Base-by-base conservation (phyloP, 768 basidiomycete species). In the Cytidiella melzeri region DNA sequence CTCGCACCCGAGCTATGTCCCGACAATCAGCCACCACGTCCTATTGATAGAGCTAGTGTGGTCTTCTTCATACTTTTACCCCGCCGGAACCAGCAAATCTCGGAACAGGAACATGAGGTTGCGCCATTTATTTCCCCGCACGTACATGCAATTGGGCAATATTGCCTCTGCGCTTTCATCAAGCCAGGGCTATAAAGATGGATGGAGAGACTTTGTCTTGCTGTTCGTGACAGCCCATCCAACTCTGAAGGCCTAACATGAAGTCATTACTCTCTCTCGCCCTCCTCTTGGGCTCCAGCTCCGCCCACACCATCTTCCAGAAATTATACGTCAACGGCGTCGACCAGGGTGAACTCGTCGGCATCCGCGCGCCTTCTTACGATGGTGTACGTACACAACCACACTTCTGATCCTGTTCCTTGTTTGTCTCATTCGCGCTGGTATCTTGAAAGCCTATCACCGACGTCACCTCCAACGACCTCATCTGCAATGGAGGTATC, bases 361-460 rank as follows among this genome's bases (percentile, higher is more conserved):
- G 73, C 11, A 68, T 77, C 45, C 72, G 75, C 13, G 72, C 73
- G 1, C 72, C 72, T 19, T 64, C 67, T 46, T 77, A 74, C 51
- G 73, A 76, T 50, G 74, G 73, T 19, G 74, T 76, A 53, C 55
- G 73, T 41, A 40, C 23, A 39, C 12, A 10, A 15, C 25, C 41
- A 4, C 12, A 2, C 37, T 43, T 37, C 7, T 36, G 23, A 5
- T 28, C 24, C 20, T 10, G 19, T 21, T 48, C n/a, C n/a, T n/a
- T n/a, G n/a, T n/a, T n/a, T n/a, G n/a, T n/a, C n/a, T n/a, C n/a
- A n/a, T n/a, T n/a, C n/a, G n/a, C n/a, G n/a, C n/a, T n/a, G n/a
- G n/a, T n/a, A n/a, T n/a, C n/a, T n/a, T n/a, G n/a, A 13, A 45
- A 79, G 77, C 77, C 79, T 13, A 78, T 83, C 50, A 76, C 62